Evolutionary conservation across 768 basidiomycete species (phyloP), one percentile per base, ranked within the genome.

Genomic region (Podaxis sp.): DNA sequence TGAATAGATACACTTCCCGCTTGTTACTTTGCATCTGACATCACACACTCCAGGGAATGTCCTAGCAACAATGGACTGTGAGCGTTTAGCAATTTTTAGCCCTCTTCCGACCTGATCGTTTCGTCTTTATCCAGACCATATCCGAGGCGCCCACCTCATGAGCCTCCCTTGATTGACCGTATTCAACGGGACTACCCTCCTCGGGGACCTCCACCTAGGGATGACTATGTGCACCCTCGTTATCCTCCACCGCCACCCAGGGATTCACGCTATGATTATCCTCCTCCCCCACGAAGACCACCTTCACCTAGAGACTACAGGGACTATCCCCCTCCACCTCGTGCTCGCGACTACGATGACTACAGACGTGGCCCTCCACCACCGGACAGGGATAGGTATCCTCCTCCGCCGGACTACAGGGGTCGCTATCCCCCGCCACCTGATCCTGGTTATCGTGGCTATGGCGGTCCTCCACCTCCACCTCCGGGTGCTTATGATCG

Each of bases 331-430:
- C 74, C 80, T 61, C 73, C 79, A 62, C 73, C 76, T 64, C 66
- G 77, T 62, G 74, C 76, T 65, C 82, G 87, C 61, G 89, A 92
- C 51, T 80, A 84, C 66, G 89, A 93, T 65, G 91, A 92, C 52
- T 87, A 85, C 64, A 80, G 86, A 67, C 76, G 79, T 57, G 79
- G 78, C 36, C 76, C 73, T 35, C 74, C 76, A 62, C 72, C 76
- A 67, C 64, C 66, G 64, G 80, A 81, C 14, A 74, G 82, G 46
- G 82, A 83, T 27, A 80, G 87, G 50, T 88, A 82, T 59, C 71
- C 76, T 16, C 75, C 84, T n/a, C 75, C 84, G 6, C 74, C 83
- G 28, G 73, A 82, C 57, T 81, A 86, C 64, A 78, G 85, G 61
- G 81, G 84, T 47, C 83, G 89, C 50, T 80, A 86, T 74, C 74